Conservation (phyloP, 306 rosid genomes). For the Cicer yamashitae region DNA sequence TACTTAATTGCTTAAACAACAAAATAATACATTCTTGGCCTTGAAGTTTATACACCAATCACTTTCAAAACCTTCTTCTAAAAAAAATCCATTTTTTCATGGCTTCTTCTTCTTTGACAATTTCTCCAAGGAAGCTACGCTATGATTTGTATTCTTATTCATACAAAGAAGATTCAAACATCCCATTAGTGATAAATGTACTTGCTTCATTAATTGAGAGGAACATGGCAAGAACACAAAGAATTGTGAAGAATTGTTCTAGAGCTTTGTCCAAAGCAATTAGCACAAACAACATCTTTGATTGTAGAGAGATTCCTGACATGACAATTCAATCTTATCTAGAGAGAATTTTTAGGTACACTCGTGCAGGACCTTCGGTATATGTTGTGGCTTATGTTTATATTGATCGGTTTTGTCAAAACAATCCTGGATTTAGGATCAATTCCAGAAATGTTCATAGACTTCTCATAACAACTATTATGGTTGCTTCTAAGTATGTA, state of each 20-base stretch:
- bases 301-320: slow-evolving; percentile 80
- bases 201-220: slow-evolving; percentile 86
- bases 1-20: background rate
- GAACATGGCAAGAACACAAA: slow-evolving; percentile 75
- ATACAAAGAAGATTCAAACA: slow-evolving; percentile 66
- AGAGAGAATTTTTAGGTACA: slow-evolving; percentile 89
- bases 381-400: slow-evolving; percentile 94
- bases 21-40: slow-evolving; percentile 24
- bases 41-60: slow-evolving; percentile 40
- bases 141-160: slow-evolving; percentile 80
- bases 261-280: slow-evolving; percentile 52
- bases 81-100: slow-evolving; percentile 19
- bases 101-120: slow-evolving; percentile 51
- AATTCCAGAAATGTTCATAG: slow-evolving; percentile 78
- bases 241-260: slow-evolving; percentile 66
- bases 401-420: slow-evolving; percentile 85
- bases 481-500: slow-evolving; percentile 94
- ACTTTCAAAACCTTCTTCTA: slow-evolving; percentile 36
- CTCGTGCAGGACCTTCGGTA: slow-evolving; percentile 82
- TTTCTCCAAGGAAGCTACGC: slow-evolving; percentile 82
- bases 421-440: slow-evolving; percentile 68
- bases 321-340: slow-evolving; percentile 72
- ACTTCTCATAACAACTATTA: slow-evolving; percentile 83
- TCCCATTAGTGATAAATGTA: slow-evolving; percentile 77
- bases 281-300: slow-evolving; percentile 58